Percentiles rank a stretch among this genome's conserved stretches.
These are phyloP conservation scores for Lycium ferocissimum DNA, from an alignment of 257 asterid species.

Conservation along the genomic window DNA sequence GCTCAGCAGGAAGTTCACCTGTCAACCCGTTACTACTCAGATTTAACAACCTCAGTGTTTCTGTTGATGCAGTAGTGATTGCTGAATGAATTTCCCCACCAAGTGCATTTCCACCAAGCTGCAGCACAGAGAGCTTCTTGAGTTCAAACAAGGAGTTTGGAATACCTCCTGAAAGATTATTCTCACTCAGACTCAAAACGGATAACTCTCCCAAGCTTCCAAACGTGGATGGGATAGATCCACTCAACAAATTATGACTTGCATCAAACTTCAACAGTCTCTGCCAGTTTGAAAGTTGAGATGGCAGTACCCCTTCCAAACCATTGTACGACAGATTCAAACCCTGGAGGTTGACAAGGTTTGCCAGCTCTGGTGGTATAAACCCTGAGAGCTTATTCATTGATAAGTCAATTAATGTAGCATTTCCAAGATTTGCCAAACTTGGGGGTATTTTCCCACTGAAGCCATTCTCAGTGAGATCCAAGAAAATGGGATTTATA, in stretches of 20 bases:
- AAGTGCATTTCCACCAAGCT: slow-evolving; percentile 71
- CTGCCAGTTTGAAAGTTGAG: slow-evolving; percentile 56
- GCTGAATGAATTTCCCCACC: slow-evolving; percentile 61
- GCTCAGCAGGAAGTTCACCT: slow-evolving; percentile 61
- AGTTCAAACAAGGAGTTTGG: slow-evolving; percentile 59
- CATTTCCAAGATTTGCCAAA: slow-evolving; percentile 51
- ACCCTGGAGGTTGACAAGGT: slow-evolving; percentile 53
- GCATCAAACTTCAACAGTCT: slow-evolving; percentile 57
- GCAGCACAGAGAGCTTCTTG: slow-evolving; percentile 57
- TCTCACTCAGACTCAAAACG: slow-evolving; percentile 64
- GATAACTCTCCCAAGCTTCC: slow-evolving; percentile 56
- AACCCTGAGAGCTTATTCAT: slow-evolving; percentile 60
- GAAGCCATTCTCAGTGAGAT: slow-evolving; percentile 61
- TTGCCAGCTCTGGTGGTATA: slow-evolving; percentile 66
- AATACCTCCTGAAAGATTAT: slow-evolving; percentile 59
- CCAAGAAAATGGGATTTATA: slow-evolving; percentile 54
- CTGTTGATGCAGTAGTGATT: slow-evolving; percentile 42
- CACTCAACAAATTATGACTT: slow-evolving; percentile 68
- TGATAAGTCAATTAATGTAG: slow-evolving; percentile 62
- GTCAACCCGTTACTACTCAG: slow-evolving; percentile 63
- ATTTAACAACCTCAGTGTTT: slow-evolving; percentile 62
- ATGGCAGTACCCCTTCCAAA: slow-evolving; percentile 60
- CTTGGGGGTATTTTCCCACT: slow-evolving; percentile 66
- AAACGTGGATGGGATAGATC: slow-evolving; percentile 60
- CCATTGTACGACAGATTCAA: slow-evolving; percentile 67